phyloP scores from a whole-genome alignment of 768 basidiomycete species.

The Kondoa malvinella region DNA sequence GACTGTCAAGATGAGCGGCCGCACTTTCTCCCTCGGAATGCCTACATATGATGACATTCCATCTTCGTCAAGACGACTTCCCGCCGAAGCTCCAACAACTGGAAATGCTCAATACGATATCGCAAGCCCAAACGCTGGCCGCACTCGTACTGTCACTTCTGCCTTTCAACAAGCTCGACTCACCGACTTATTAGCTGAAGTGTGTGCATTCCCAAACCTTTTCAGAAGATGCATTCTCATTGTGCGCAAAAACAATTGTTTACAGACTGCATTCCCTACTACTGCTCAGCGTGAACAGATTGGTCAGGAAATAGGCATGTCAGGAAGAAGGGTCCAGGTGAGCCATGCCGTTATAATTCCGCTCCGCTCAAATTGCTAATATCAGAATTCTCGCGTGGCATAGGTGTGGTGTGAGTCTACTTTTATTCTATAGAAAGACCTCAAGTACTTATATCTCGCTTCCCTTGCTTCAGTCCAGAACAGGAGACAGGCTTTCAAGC shows the following conservation, averaged over 20 bases:
- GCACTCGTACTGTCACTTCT: not conserved
- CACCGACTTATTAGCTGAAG: not conserved
- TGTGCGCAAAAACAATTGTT: not conserved
- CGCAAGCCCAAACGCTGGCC: too few species aligned
- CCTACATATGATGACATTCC: too few species aligned
- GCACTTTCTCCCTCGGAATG: not conserved
- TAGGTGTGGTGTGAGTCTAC: not conserved
- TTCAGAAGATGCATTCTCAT: not conserved
- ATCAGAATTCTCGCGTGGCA: not conserved
- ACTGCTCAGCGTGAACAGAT: not conserved
- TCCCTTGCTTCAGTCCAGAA: too few species aligned
- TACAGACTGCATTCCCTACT: slow-evolving; percentile 4
- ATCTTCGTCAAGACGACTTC: too few species aligned
- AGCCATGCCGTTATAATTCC: not conserved
- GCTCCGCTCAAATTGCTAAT: not conserved
- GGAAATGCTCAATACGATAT: not conserved
- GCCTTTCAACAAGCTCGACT: not conserved
- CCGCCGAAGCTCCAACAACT: too few species aligned
- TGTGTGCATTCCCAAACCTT: not conserved
- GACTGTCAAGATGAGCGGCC: not conserved
- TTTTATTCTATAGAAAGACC: too few species aligned
- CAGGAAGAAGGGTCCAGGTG: not conserved
- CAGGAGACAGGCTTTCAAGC: not conserved
- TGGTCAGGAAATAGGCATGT: not conserved
- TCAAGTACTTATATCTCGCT: too few species aligned